Conservation (phyloP, 345 rosid genomes). For the Linum usitatissimum region DNA sequence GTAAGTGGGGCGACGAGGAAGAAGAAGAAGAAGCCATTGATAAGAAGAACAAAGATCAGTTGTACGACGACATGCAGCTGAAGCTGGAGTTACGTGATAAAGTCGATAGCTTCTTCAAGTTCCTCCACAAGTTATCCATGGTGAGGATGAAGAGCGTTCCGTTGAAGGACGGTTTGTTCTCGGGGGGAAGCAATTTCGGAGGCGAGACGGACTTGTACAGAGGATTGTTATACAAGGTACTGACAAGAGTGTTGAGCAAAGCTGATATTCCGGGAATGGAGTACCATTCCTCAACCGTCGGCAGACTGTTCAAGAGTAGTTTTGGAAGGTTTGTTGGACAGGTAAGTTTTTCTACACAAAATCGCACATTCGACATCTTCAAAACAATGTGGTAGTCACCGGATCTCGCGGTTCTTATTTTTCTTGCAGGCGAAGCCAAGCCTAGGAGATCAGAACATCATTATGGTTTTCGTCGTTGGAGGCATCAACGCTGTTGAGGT, state of each 20-base stretch:
- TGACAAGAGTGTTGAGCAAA: slow-evolving; percentile 50
- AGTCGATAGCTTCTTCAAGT: slow-evolving; percentile 71
- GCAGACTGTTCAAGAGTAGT: slow-evolving; percentile 89
- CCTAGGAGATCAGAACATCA: slow-evolving; percentile 68
- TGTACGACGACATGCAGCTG: slow-evolving; percentile 68
- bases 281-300: slow-evolving; percentile 92
- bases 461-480: slow-evolving; percentile 75
- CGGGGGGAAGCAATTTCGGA: slow-evolving; percentile 37
- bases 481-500: slow-evolving; percentile 92
- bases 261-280: slow-evolving; percentile 62
- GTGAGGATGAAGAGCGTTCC: slow-evolving; percentile 39
- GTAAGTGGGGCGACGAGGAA: slow-evolving; percentile 90
- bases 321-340: slow-evolving; percentile 96
- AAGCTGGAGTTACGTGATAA: slow-evolving; percentile 82
- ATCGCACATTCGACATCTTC: background rate
- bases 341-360: slow-evolving; percentile 30
- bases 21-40: slow-evolving; percentile 20
- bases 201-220: slow-evolving; percentile 47
- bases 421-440: slow-evolving; percentile 70
- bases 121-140: slow-evolving; percentile 64
- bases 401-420: background rate
- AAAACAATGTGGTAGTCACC: slow-evolving; percentile 1
- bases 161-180: slow-evolving; percentile 41
- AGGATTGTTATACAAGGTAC: slow-evolving; percentile 60
- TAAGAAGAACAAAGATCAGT: slow-evolving; percentile 33